A percentile compares a stretch with the other conserved stretches of the same genome.
Conservation (phyloP, 495 filamentous ascomycete genomes). For the Coniosporium apollinis region DNA sequence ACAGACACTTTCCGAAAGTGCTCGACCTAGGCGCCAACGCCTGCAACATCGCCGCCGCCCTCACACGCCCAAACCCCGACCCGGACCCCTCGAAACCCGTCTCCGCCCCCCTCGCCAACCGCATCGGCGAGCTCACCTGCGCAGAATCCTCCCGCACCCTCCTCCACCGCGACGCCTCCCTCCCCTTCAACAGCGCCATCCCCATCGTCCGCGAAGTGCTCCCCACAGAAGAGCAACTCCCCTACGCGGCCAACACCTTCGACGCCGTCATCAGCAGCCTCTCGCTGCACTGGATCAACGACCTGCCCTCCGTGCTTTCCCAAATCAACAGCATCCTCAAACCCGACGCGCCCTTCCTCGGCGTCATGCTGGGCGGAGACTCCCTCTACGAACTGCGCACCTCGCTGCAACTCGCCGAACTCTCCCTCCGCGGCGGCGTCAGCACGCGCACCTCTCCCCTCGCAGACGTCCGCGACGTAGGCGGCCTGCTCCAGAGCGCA, state of each 20-base stretch:
- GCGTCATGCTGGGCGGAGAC: conserved; percentile 92
- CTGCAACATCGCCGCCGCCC: conserved; percentile 75
- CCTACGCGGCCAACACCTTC: conserved; percentile 62
- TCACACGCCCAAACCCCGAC: conserved; percentile 52
- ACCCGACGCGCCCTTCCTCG: conserved; percentile 83
- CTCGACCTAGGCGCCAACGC: conserved; percentile 93
- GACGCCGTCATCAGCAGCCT: conserved; percentile 78
- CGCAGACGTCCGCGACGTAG: conserved; percentile 83
- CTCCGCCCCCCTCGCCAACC: conserved; percentile 46
- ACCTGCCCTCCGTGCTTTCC: conserved; percentile 65
- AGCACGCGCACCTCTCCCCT: conserved; percentile 74
- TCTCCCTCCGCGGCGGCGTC: conserved; percentile 75
- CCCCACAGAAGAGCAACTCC: conserved; percentile 48
- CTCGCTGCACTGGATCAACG: conserved; percentile 94
- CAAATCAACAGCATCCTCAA: conserved; percentile 73
- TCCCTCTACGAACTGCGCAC: conserved; percentile 88
- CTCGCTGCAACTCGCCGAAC: conserved; percentile 81
- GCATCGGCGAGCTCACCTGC: conserved; percentile 55
- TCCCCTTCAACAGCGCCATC: conserved; percentile 59
- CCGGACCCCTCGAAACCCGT: conserved; percentile 30
- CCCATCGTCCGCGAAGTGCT: conserved; percentile 55
- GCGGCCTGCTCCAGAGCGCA: conserved; percentile 66
- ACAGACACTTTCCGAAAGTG: conserved; percentile 63
- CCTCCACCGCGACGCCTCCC: conserved; percentile 64
- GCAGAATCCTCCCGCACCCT: conserved; percentile 64